These are phyloP conservation scores for Candida railenensis DNA, from an alignment of 805 yeast species.

Conservation along the genomic window DNA sequence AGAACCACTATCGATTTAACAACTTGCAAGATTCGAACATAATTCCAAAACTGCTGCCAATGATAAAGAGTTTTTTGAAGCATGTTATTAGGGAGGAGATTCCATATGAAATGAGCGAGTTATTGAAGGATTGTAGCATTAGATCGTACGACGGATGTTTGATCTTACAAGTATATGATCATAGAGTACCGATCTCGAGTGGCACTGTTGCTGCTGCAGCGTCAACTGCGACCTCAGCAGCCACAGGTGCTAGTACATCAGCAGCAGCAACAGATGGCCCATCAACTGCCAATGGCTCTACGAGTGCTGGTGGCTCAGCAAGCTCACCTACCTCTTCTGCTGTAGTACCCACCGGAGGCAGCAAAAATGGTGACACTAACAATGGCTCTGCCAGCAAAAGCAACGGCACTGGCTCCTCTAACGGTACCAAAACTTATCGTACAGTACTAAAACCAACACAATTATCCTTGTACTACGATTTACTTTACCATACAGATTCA, in stretches of 20 bases:
- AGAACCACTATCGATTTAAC: slow-evolving; percentile 88
- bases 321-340: too few relatives aligned
- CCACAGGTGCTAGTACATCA: slow-evolving; percentile 2
- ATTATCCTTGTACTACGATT: slow-evolving; percentile 77
- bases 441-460: slow-evolving; percentile 80
- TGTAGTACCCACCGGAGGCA: too few relatives aligned
- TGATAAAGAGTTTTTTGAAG: slow-evolving; percentile 75
- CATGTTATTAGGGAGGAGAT: slow-evolving; percentile 79
- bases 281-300: not conserved
- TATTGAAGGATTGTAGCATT: slow-evolving; percentile 81
- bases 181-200: slow-evolving; percentile 50
- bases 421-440: slow-evolving; percentile 62
- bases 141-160: slow-evolving; percentile 88
- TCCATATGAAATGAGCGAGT: slow-evolving; percentile 87
- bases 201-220: not conserved
- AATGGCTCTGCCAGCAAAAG: not conserved
- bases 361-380: slow-evolving; percentile 41
- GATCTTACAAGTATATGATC: slow-evolving; percentile 84
- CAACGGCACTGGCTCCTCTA: not conserved
- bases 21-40: slow-evolving; percentile 76
- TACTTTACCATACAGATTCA: slow-evolving; percentile 78
- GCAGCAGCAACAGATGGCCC: slow-evolving; percentile 4
- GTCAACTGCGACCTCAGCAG: not conserved
- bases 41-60: slow-evolving; percentile 75
- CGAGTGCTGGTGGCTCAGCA: too few relatives aligned